Evolutionary conservation across 768 basidiomycete species (phyloP).

Genomic region (Tremella fuciformis): DNA sequence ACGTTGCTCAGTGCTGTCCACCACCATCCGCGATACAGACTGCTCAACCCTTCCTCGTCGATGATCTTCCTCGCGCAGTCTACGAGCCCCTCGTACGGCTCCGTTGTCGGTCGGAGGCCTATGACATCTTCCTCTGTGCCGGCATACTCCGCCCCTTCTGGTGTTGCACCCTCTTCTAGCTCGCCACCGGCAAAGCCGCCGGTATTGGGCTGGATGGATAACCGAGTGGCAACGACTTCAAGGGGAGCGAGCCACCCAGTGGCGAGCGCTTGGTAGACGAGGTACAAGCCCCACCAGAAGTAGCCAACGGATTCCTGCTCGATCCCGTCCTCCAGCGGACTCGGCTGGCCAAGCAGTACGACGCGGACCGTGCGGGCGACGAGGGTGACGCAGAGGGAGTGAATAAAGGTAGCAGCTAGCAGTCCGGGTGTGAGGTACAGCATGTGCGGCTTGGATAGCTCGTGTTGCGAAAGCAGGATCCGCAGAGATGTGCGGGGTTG

Average conservation of each 20-base stretch:
- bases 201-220: constrained; percentile 47
- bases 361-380: constrained; percentile 42
- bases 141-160: constrained; percentile 45
- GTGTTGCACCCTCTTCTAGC: constrained; percentile 28
- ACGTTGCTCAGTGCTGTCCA: constrained; percentile 48
- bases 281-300: constrained; percentile 41
- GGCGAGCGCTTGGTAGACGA: constrained; percentile 48
- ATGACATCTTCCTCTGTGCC: constrained; percentile 51
- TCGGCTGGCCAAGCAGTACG: constrained; percentile 27
- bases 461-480: constrained; percentile 45
- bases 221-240: constrained; percentile 47
- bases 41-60: constrained; percentile 47
- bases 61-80: constrained; percentile 49
- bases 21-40: constrained; percentile 50
- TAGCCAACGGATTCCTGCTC: constrained; percentile 21
- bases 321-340: constrained; percentile 27
- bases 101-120: constrained; percentile 48
- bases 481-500: constrained; percentile 39
- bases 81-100: constrained; percentile 47
- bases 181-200: constrained; percentile 19
- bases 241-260: constrained; percentile 46
- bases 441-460: constrained; percentile 42
- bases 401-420: constrained; percentile 41
- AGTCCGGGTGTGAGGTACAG: constrained; percentile 51
- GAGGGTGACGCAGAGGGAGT: constrained; percentile 47